Percentiles rank a stretch among this genome's conserved stretches.
Conservation (phyloP, 148 eudicot genomes). For the Heliamphora exappendiculata region DNA sequence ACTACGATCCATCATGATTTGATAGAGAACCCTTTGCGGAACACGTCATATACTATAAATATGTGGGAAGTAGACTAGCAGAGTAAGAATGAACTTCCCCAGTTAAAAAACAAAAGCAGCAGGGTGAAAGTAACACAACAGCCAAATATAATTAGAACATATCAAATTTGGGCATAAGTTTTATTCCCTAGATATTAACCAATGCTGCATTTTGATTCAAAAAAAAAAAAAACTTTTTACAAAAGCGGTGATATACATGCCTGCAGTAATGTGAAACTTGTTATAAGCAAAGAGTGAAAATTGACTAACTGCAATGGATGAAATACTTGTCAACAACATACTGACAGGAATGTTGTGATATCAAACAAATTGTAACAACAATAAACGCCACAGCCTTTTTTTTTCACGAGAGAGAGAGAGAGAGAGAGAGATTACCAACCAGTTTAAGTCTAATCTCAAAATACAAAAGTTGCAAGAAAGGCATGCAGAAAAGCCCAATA, state of each 20-base stretch:
- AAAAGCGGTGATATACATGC: not conserved
- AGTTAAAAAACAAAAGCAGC: not conserved
- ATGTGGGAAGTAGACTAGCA: not conserved
- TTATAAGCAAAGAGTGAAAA: not conserved
- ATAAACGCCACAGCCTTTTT: not conserved
- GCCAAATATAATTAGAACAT: not conserved
- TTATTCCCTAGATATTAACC: not conserved
- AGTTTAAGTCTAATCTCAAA: conserved; percentile 39
- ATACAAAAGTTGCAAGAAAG: conserved; percentile 67
- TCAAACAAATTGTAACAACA: not conserved
- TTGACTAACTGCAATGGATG: not conserved
- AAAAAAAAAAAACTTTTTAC: not conserved
- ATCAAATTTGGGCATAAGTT: not conserved
- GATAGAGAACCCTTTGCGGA: not conserved
- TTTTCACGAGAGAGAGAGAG: conserved; percentile 5
- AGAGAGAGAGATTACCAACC: conserved; percentile 26
- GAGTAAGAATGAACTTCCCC: not conserved
- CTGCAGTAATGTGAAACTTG: not conserved
- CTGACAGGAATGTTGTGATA: not conserved
- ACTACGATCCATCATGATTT: too few relatives aligned
- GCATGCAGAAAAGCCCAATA: conserved; percentile 93
- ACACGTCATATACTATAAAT: not conserved
- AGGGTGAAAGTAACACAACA: not conserved
- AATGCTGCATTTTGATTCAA: not conserved
- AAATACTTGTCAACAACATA: not conserved